Evolutionary conservation across 1,284 basidiomycete genomes (phyloP).

Genomic region (Lentinula novae-zelandiae): DNA sequence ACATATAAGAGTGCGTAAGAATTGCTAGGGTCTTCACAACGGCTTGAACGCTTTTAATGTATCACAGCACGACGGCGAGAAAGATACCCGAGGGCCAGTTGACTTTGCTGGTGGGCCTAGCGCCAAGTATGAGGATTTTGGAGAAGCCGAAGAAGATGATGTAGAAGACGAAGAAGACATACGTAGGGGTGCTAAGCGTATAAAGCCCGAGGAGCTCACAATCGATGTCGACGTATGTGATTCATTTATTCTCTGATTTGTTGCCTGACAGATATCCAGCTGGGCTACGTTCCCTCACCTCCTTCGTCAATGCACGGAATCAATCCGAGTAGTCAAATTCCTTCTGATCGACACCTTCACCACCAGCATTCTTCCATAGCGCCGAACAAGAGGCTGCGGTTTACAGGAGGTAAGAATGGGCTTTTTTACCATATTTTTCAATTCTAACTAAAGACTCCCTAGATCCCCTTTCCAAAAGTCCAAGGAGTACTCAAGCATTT

Average conservation of each 20-base stretch:
- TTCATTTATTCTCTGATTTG: not conserved
- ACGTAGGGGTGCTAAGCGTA: conserved; percentile 10
- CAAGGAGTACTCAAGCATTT: not conserved
- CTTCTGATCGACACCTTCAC: conserved; percentile 7
- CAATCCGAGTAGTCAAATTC: not conserved
- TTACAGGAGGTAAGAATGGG: not conserved
- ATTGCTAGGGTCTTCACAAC: not conserved
- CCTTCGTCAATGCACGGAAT: conserved; percentile 4
- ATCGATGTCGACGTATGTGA: conserved; percentile 5
- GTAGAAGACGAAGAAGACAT: conserved; percentile 25
- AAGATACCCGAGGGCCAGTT: conserved; percentile 42
- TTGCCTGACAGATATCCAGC: not conserved
- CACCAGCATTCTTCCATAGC: not conserved
- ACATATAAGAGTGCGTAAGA: conserved; percentile 37
- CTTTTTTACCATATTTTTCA: not conserved
- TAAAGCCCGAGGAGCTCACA: conserved; percentile 5
- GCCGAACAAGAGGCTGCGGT: not conserved
- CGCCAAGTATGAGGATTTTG: conserved; percentile 33
- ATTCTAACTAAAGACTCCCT: not conserved
- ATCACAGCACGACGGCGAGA: conserved; percentile 49
- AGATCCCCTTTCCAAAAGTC: not conserved
- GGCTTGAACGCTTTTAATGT: not conserved
- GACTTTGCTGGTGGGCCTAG: conserved; percentile 40
- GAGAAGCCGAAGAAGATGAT: conserved; percentile 40
- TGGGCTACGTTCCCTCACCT: not conserved